Percentiles rank a stretch among this genome's conserved stretches.
Evolutionary conservation across 768 basidiomycete species (phyloP).

Genomic region (Serendipita sp.): DNA sequence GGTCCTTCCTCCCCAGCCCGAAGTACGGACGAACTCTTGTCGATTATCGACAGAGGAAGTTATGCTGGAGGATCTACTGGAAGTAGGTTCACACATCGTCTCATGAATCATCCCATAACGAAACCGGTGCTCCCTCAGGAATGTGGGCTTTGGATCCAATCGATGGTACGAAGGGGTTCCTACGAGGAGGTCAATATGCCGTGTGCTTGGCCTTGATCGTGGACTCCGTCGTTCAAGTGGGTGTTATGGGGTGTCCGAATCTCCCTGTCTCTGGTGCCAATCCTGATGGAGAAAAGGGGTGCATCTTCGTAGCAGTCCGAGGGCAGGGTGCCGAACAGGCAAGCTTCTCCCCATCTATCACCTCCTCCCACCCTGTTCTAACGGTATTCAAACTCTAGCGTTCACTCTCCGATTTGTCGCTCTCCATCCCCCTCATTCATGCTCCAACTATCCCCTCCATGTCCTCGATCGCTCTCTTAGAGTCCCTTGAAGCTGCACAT

Average conservation of each 20-base stretch:
- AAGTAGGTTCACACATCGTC: conserved; percentile 32
- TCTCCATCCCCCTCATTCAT: background rate
- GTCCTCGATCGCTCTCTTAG: conserved; percentile 52
- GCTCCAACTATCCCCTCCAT: conserved; percentile 36
- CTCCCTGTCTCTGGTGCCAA: conserved; percentile 41
- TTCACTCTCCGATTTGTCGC: background rate
- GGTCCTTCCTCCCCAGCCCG: conserved; percentile 37
- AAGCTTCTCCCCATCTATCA: conserved; percentile 7
- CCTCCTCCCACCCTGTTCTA: conserved; percentile 6
- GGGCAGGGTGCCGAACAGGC: conserved; percentile 75
- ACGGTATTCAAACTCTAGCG: conserved; percentile 6
- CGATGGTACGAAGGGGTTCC: conserved; percentile 88
- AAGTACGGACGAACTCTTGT: conserved; percentile 46
- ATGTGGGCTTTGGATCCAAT: conserved; percentile 85
- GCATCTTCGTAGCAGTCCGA: conserved; percentile 73
- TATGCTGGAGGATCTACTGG: conserved; percentile 56
- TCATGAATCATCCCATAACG: conserved; percentile 1
- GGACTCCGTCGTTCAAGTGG: conserved; percentile 62
- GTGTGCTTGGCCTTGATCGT: conserved; percentile 79
- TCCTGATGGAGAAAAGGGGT: conserved; percentile 51
- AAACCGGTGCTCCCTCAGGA: conserved; percentile 25
- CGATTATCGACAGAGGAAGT: conserved; percentile 76
- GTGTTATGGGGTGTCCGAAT: conserved; percentile 88
- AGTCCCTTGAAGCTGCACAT: conserved; percentile 86
- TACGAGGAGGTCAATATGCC: conserved; percentile 84